Percentiles rank a stretch among this genome's conserved stretches.
Conservation (phyloP, 2,329 filamentous ascomycete genomes). For the Aureobasidium uvarum region DNA sequence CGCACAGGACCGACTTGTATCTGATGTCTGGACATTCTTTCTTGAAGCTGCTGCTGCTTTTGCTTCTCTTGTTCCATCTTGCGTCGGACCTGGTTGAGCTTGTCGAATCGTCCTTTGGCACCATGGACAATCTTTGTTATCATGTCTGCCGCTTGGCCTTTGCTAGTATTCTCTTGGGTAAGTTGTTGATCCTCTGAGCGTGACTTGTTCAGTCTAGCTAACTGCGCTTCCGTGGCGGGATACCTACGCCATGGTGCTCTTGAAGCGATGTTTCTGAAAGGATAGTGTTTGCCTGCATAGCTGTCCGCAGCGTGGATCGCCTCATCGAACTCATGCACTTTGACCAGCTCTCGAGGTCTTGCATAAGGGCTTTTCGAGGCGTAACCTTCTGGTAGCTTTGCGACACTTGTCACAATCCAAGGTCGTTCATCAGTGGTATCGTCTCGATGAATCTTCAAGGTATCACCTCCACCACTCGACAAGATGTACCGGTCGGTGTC, state of each 20-base stretch:
- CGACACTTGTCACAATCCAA: slow-evolving; percentile 44
- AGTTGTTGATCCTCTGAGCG: slow-evolving; percentile 57
- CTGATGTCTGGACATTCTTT: slow-evolving; percentile 42
- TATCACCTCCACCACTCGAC: slow-evolving; percentile 59
- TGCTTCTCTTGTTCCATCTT: slow-evolving; percentile 27
- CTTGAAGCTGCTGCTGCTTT: slow-evolving; percentile 46
- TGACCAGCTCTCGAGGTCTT: slow-evolving; percentile 66
- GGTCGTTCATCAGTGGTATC: not conserved
- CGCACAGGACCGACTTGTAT: slow-evolving; percentile 51
- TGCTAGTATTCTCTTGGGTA: slow-evolving; percentile 60
- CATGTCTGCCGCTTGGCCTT: slow-evolving; percentile 82
- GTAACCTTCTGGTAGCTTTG: slow-evolving; percentile 40
- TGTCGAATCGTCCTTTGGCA: slow-evolving; percentile 61
- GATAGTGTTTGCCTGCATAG: slow-evolving; percentile 37
- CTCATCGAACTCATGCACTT: slow-evolving; percentile 64
- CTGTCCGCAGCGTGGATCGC: slow-evolving; percentile 85
- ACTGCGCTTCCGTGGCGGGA: slow-evolving; percentile 60
- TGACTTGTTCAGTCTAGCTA: slow-evolving; percentile 68
- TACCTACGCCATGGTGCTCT: slow-evolving; percentile 67
- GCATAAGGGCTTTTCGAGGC: slow-evolving; percentile 58
- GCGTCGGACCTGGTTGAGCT: slow-evolving; percentile 25
- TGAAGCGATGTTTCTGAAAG: slow-evolving; percentile 62
- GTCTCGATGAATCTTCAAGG: slow-evolving; percentile 51
- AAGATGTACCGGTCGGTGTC: slow-evolving; percentile 69
- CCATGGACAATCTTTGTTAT: slow-evolving; percentile 90